A percentile compares a stretch with the other conserved stretches of the same genome.
These are phyloP conservation scores for Peronospora tabacina DNA, from an alignment of 352 stramenopile species.

Conservation along the genomic window DNA sequence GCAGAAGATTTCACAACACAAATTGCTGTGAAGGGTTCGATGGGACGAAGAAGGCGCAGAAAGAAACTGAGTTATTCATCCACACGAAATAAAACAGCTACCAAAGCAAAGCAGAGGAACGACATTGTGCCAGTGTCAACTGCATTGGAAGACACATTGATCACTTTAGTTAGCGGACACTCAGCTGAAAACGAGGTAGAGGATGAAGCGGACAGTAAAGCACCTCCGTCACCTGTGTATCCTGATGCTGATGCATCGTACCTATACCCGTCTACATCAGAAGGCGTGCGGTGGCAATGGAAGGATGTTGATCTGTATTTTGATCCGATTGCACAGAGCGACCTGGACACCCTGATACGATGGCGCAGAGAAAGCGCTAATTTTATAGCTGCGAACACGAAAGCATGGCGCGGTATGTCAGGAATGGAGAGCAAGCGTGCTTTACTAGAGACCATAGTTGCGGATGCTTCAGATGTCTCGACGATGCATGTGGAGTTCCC, in stretches of 20 bases:
- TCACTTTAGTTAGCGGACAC: conserved; percentile 17
- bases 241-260: conserved; percentile 31
- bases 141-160: conserved; percentile 23
- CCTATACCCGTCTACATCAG: conserved; percentile 32
- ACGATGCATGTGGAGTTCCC: conserved; percentile 25
- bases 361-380: conserved; percentile 48
- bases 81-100: conserved; percentile 13
- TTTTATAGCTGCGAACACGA: conserved; percentile 42
- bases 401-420: conserved; percentile 7
- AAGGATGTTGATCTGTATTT: conserved; percentile 54
- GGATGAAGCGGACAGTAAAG: not conserved
- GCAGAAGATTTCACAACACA: conserved; percentile 6
- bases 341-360: conserved; percentile 46
- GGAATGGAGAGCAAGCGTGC: conserved; percentile 29
- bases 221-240: conserved; percentile 38
- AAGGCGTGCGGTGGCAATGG: conserved; percentile 53
- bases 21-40: conserved; percentile 1
- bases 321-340: conserved; percentile 35
- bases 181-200: conserved; percentile 5
- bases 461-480: conserved; percentile 31
- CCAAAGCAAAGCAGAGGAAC: conserved; percentile 16
- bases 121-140: conserved; percentile 10
- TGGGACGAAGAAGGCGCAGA: conserved; percentile 35
- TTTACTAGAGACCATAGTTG: conserved; percentile 35
- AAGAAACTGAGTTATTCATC: conserved; percentile 37